Evolutionary conservation across 805 yeast species (phyloP), one percentile per base, ranked within the genome.

Genomic region (Cyberlindnera suaveolens): DNA sequence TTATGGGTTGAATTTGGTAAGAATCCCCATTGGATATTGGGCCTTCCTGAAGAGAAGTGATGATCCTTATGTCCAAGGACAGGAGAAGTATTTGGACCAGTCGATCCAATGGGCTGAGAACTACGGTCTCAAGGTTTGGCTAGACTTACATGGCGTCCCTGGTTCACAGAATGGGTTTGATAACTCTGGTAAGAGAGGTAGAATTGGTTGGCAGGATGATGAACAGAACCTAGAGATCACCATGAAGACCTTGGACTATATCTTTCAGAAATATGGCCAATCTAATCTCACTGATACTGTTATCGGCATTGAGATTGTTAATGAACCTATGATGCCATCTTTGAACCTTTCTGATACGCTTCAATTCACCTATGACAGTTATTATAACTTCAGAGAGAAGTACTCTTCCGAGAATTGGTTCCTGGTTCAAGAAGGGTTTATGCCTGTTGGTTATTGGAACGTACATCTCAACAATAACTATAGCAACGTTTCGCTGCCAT

Each of bases 101-200:
- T 85, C 87, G 1, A 64, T 86, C 32, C 74, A 66, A 38, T 86
- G 95, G 95, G 78, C 84, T 16, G 62, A 74, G 18, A 66, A 67
- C 34, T 61, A 80, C 51, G 80, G 71, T 14, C 64, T 86, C 47
- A 75, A 82, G 45, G 83, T 80, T 4, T 79, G 85, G 82, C 64
- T 86, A 40, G 95, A 86, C 56, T 63, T 86, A 42, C 95, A 86
- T 54, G 89, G 93, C 13, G 81, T 74, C 10, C 93, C 95, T 6
- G 93, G 91, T 1, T 81, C 90, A 1, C 95, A 86, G 57, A 86
- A 86, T 60, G 95, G 95, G 13, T 85, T 85, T 67, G 91, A 85
- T 56, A 86, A 85, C 54, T 79, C 87, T 7, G 95, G 95, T 2
- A 62, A 73, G 26, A 68, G 89, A 55, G 63, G 63, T 16, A 55